Evolutionary conservation across 2,329 filamentous ascomycete species (phyloP), one percentile per base, ranked within the genome.

Genomic region (Uncinocarpus reesii): DNA sequence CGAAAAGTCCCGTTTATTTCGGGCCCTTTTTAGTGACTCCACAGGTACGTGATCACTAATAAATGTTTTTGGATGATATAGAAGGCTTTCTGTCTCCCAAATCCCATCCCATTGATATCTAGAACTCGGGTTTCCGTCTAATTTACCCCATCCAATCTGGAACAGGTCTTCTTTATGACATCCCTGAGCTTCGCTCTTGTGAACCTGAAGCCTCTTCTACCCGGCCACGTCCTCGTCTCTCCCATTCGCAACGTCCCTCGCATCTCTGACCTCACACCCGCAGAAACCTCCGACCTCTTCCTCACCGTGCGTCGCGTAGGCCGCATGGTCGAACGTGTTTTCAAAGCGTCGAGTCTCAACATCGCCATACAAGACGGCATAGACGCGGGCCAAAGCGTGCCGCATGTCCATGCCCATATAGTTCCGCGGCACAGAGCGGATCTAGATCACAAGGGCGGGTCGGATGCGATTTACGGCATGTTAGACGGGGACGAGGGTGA

Each of bases 361-460:
- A 81, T 98, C 42, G 89, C 90, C 0, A 77, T 98, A n/a, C 92
- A 98, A 65, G 92, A 98, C 65, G 92, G 92, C 16, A 71, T 74
- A 26, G 86, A 88, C 51, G 87, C 92, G 1, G 92, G 92, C 0
- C 92, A 98, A 75, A 95, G 87, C 49, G 90, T 98, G 37, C 75
- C 86, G 7, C 92, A 98, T 68, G 80, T 95, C 11, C 92, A 98
- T 68, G 84, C 88, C 21, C 92, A 98, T 69, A 78, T 95, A 42
- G 90, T 95, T 47, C 89, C 89, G 16, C 72, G 89, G 29, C 71
- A 71, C 50, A 71, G 69, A 50, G 76, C 69, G 7, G 79, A 83
- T 65, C 60, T 80, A 32, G 74, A 80, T 47, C 62, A 74, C 64
- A 62, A 70, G 54, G 73, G 77, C 8, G 73, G 78, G 42, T 77